These are phyloP conservation scores for Leccinum solheimii DNA, from an alignment of 1,284 basidiomycete genomes.

Conservation along the genomic window DNA sequence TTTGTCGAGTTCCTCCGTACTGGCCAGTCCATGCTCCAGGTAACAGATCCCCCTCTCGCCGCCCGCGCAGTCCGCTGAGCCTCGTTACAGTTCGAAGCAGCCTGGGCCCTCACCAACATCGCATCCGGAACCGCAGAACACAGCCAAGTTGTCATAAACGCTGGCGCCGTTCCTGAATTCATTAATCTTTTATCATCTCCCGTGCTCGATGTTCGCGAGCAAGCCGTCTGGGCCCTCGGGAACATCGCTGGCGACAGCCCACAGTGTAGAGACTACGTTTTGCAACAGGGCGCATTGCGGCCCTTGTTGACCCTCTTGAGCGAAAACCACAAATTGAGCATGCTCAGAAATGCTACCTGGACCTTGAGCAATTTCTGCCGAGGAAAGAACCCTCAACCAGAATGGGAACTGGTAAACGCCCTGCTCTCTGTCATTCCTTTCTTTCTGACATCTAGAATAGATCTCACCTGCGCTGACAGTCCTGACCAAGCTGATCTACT, in stretches of 20 bases:
- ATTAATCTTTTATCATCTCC: conserved; percentile 89
- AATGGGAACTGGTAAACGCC: conserved; percentile 81
- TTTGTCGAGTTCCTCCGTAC: conserved; percentile 94
- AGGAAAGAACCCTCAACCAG: conserved; percentile 94
- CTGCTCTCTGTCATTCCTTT: conserved; percentile 3
- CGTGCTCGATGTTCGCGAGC: conserved; percentile 91
- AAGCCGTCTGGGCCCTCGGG: conserved; percentile 95
- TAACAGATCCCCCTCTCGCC: conserved; percentile 37
- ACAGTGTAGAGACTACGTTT: conserved; percentile 88
- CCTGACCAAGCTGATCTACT: conserved; percentile 98
- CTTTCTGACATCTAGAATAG: conserved; percentile 43
- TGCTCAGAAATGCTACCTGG: conserved; percentile 98
- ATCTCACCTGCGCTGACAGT: conserved; percentile 96
- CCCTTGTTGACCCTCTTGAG: conserved; percentile 73
- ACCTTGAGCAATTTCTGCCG: conserved; percentile 98
- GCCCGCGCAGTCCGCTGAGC: not conserved
- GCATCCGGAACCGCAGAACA: conserved; percentile 99
- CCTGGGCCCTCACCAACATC: conserved; percentile 99
- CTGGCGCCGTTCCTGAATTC: conserved; percentile 96
- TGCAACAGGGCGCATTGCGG: conserved; percentile 74
- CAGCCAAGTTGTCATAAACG: conserved; percentile 96
- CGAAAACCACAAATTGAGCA: conserved; percentile 93
- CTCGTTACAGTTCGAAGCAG: conserved; percentile 87
- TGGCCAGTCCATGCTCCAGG: conserved; percentile 94
- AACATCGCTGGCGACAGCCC: conserved; percentile 98